Conservation (phyloP, 1,284 basidiomycete species). For the Mrakiaceae sp. region DNA sequence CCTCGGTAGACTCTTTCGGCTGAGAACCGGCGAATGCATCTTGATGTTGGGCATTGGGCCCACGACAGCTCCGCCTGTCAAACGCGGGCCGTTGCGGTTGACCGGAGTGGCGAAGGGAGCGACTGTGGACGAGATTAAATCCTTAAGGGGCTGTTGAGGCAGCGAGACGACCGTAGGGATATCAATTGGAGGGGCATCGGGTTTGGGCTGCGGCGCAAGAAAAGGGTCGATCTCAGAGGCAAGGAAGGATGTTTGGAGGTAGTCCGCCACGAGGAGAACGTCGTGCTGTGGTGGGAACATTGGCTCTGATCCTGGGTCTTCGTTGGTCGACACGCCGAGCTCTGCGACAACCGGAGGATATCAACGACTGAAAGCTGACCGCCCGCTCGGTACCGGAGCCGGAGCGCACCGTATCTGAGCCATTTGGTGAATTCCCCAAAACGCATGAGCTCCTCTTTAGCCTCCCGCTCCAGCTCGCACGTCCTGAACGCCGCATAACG, state of each 20-base stretch:
- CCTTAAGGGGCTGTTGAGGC: not conserved
- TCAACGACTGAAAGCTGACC: not conserved
- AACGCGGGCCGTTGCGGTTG: no score
- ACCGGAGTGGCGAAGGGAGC: not conserved
- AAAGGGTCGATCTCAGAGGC: not conserved
- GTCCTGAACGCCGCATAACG: not conserved
- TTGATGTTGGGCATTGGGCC: no score
- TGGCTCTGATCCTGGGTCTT: not conserved
- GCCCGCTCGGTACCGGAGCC: not conserved
- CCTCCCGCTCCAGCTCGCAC: slow-evolving; percentile 3
- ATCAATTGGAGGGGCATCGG: not conserved
- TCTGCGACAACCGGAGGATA: not conserved
- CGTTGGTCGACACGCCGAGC: not conserved
- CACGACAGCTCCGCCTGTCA: no score
- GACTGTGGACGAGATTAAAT: not conserved
- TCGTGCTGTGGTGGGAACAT: slow-evolving; percentile 4
- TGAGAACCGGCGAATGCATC: no score
- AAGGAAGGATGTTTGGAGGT: slow-evolving; percentile 6
- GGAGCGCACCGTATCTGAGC: slow-evolving; percentile 6
- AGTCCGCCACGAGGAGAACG: slow-evolving; percentile 12
- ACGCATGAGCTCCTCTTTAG: not conserved
- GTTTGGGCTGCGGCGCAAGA: not conserved
- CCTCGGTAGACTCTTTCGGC: no score
- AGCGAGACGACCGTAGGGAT: not conserved
- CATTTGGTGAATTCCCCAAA: slow-evolving; percentile 8